These are phyloP conservation scores for Daldinia sp. DNA, from an alignment of 2,329 filamentous ascomycete species.

Conservation along the genomic window DNA sequence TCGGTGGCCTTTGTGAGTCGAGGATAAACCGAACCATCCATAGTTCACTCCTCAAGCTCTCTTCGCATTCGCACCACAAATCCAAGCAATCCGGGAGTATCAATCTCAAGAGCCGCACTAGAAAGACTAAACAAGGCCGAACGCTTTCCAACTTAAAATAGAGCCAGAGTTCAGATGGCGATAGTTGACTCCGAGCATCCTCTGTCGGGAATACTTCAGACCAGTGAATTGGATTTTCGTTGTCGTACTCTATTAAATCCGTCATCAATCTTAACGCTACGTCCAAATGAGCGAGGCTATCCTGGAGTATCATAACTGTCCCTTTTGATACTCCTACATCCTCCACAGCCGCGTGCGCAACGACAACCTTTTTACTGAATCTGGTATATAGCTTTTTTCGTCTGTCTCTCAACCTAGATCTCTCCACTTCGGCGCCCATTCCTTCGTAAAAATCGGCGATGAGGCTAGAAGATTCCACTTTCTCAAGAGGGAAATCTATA, in stretches of 20 bases:
- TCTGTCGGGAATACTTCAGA: slow-evolving; percentile 35
- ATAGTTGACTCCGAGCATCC: not conserved
- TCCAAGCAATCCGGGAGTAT: slow-evolving; percentile 30
- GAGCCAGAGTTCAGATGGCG: slow-evolving; percentile 37
- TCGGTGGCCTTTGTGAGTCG: slow-evolving; percentile 35
- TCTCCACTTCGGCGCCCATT: slow-evolving; percentile 23
- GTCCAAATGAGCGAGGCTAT: slow-evolving; percentile 26
- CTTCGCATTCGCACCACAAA: slow-evolving; percentile 39
- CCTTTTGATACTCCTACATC: slow-evolving; percentile 9
- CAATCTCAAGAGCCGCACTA: slow-evolving; percentile 35
- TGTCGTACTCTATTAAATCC: slow-evolving; percentile 37
- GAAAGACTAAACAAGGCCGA: slow-evolving; percentile 37
- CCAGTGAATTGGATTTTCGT: slow-evolving; percentile 36
- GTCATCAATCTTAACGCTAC: slow-evolving; percentile 33
- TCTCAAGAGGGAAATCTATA: slow-evolving; percentile 29
- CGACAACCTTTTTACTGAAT: slow-evolving; percentile 27
- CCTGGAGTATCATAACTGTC: slow-evolving; percentile 26
- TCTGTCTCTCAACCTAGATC: slow-evolving; percentile 23
- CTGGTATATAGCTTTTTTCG: slow-evolving; percentile 31
- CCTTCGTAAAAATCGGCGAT: slow-evolving; percentile 31
- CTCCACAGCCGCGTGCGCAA: slow-evolving; percentile 29
- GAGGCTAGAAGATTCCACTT: slow-evolving; percentile 15
- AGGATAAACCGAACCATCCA: slow-evolving; percentile 40
- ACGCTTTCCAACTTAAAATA: slow-evolving; percentile 41
- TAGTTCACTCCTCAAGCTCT: slow-evolving; percentile 29